These are phyloP conservation scores for Trichosporon sp. DNA, from an alignment of 1,284 basidiomycete genomes.

Conservation along the genomic window DNA sequence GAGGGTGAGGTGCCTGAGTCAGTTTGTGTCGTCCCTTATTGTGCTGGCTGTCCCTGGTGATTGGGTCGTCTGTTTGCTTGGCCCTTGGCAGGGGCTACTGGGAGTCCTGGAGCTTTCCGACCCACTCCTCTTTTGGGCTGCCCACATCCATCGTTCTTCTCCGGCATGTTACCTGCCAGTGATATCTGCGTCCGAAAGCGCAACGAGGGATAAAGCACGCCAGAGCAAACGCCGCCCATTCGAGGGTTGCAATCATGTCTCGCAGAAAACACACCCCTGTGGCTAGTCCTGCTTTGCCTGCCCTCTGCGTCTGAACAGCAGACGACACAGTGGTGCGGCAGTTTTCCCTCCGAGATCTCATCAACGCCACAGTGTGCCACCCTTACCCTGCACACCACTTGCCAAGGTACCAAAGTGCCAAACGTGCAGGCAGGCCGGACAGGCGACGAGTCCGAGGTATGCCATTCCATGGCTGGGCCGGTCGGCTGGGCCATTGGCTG, in stretches of 20 bases:
- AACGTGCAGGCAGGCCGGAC: too few relatives aligned
- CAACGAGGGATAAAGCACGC: background rate
- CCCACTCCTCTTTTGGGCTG: background rate
- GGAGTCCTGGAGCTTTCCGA: background rate
- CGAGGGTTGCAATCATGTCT: background rate
- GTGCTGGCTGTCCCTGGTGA: background rate
- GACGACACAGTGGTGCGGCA: background rate
- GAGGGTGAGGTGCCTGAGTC: background rate
- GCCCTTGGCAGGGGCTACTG: background rate
- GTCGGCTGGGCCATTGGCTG: background rate
- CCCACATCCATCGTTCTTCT: background rate
- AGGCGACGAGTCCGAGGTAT: background rate
- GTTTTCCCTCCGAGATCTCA: constrained; percentile 9
- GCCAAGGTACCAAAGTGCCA: too few relatives aligned
- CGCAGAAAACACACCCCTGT: background rate
- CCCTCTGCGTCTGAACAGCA: too few relatives aligned
- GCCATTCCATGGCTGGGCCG: background rate
- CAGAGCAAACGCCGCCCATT: constrained; percentile 5
- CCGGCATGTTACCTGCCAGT: background rate
- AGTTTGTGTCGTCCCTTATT: background rate
- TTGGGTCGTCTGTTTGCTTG: background rate
- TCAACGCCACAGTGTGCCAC: constrained; percentile 3
- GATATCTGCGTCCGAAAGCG: background rate
- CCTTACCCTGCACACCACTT: background rate
- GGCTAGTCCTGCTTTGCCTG: too few relatives aligned